A percentile compares a stretch with the other conserved stretches of the same genome.
These are phyloP conservation scores for Camelina neglecta DNA, from an alignment of 345 rosid species.

Conservation along the genomic window DNA sequence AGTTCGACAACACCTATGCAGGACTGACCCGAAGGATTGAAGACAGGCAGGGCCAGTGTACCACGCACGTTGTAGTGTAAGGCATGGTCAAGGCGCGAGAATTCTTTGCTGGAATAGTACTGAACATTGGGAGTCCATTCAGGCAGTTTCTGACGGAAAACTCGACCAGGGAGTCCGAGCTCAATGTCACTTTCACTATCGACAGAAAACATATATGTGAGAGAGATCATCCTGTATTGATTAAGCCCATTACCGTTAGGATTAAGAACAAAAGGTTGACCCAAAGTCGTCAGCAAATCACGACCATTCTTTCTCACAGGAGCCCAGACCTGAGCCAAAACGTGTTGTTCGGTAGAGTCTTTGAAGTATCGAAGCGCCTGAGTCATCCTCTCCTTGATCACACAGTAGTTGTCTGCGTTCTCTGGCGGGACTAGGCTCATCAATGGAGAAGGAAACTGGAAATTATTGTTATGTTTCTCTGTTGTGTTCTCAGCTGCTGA, in stretches of 20 bases:
- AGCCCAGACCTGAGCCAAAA: slow-evolving; percentile 94
- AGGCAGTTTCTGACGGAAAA: slow-evolving; percentile 77
- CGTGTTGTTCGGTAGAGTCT: slow-evolving; percentile 87
- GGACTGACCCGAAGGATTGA: slow-evolving; percentile 72
- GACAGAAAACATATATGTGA: slow-evolving; percentile 75
- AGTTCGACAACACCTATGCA: slow-evolving; percentile 94
- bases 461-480: slow-evolving; percentile 49
- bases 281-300: slow-evolving; percentile 74
- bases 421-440: slow-evolving; percentile 59
- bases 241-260: slow-evolving; percentile 72
- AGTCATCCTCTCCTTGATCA: slow-evolving; percentile 88
- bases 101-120: slow-evolving; percentile 85
- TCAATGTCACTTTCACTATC: slow-evolving; percentile 75
- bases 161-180: slow-evolving; percentile 96
- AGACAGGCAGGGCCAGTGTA: slow-evolving; percentile 88
- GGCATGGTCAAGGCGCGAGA: slow-evolving; percentile 80
- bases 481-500: slow-evolving; percentile 45
- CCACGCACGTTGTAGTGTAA: slow-evolving; percentile 74
- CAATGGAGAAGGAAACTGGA: slow-evolving; percentile 63
- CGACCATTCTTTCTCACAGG: slow-evolving; percentile 71
- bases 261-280: slow-evolving; percentile 92
- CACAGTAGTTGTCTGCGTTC: slow-evolving; percentile 61
- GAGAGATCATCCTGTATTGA: slow-evolving; percentile 89
- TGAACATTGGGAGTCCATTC: slow-evolving; percentile 97
- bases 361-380: slow-evolving; percentile 81